Base-by-base conservation (phyloP, 768 basidiomycete genomes). In the Mrakia gelida region DNA sequence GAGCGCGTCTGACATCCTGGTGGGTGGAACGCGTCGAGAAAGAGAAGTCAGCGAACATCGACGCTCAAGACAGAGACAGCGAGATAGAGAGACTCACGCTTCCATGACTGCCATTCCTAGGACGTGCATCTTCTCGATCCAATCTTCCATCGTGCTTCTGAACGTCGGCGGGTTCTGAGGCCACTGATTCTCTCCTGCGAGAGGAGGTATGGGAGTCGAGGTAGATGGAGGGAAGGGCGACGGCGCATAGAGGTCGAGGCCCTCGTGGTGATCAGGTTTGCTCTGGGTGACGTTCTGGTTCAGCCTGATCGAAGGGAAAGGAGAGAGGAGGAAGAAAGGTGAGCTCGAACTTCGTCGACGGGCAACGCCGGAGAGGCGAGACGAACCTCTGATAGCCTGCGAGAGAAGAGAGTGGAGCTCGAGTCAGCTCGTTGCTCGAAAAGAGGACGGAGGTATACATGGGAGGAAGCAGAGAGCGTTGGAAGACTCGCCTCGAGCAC, bases 241-340 rank as follows among this genome's bases (percentile, higher is more conserved):
- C 32, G 73, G 26, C n/a, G 71, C 62, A 28, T 70, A 80, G 2
- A 78, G 34, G 28, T 80, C 79, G 21, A 77, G 70, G 2, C 79
- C 79, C 28, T 80, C 79, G 70, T 80, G 79, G n/a, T 78, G 81
- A 21, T 95, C 92, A 6, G 90, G 89, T 83, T 90, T 91, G 11
- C 92, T 92, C 80, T 90, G 90, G 0, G 94, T 96, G 16, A 95
- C 88, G 80, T 95, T 94, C 86, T 95, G 92, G 77, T 90, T 90
- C 43, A 97, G 83, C 71, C 89, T 86, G 18, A 38, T 38, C 38
- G 38, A 38, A 38, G 38, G 38, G 4, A 26, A 11, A 5, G 54
- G 26, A 11, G 18, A 41, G 49, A 34, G 16, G 65, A 38, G 34
- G 32, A 43, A 41, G 26, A 38, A 41, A 8, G 38, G 26, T 28